phyloP scores from a whole-genome alignment of 1,139 yeast genomes.

The Zygosaccharomyces sapae region DNA sequence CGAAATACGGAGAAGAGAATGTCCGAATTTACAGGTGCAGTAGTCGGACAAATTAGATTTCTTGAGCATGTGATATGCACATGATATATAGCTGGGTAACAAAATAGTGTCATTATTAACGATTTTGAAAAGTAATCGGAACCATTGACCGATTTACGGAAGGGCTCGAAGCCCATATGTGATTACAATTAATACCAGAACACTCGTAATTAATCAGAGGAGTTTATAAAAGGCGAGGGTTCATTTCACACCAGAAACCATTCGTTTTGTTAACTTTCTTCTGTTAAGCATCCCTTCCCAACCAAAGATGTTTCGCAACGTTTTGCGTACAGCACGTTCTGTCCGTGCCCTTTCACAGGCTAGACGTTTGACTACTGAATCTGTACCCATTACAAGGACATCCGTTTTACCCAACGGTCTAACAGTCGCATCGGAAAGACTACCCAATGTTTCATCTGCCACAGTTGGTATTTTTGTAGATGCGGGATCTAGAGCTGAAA shows the following conservation, averaged over 20 bases:
- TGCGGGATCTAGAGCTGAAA: slow-evolving; percentile 97
- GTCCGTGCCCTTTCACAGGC: slow-evolving; percentile 1
- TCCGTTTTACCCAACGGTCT: slow-evolving; percentile 76
- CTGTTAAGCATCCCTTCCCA: too few relatives aligned
- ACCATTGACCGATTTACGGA: background rate
- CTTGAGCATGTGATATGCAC: background rate
- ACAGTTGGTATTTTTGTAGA: slow-evolving; percentile 93
- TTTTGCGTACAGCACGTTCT: background rate
- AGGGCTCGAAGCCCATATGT: background rate
- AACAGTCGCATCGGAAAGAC: slow-evolving; percentile 85
- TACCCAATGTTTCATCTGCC: slow-evolving; percentile 89
- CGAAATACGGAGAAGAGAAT: slow-evolving; percentile 2
- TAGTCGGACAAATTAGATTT: background rate
- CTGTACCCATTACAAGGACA: slow-evolving; percentile 49
- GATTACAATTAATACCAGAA: background rate
- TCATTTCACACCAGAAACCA: background rate
- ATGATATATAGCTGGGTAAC: background rate
- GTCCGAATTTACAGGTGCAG: background rate
- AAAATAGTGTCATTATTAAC: background rate
- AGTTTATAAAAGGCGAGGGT: background rate
- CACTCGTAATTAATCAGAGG: too few relatives aligned
- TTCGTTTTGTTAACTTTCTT: too few relatives aligned
- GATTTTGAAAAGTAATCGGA: background rate
- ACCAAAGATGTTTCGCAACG: slow-evolving; percentile 4
- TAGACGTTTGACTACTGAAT: slow-evolving; percentile 15